phyloP scores from a whole-genome alignment of 2,329 filamentous ascomycete species.

The Aspergillus sp. region DNA sequence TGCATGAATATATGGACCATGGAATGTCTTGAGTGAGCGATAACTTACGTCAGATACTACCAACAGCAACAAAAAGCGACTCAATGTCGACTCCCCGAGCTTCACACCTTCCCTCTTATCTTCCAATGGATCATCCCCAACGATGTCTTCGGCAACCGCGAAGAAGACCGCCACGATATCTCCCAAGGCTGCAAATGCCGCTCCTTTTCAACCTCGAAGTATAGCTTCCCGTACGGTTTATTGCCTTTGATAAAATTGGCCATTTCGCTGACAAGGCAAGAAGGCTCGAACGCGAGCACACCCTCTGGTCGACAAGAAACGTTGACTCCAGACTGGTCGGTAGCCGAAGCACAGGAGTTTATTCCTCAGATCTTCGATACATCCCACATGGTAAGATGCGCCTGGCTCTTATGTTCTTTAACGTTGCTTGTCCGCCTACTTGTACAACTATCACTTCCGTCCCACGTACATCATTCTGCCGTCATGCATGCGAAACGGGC shows the following conservation, averaged over 20 bases:
- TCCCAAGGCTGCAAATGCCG: constrained; percentile 84
- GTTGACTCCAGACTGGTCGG: constrained; percentile 44
- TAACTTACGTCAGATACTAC: constrained; percentile 19
- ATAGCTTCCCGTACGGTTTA: constrained; percentile 38
- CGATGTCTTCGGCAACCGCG: constrained; percentile 18
- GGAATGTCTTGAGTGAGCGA: neutral
- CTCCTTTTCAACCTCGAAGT: constrained; percentile 53
- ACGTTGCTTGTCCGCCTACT: neutral
- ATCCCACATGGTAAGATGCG: constrained; percentile 47
- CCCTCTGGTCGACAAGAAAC: constrained; percentile 41
- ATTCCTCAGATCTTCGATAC: constrained; percentile 57
- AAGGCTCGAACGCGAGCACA: constrained; percentile 44
- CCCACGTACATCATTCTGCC: neutral
- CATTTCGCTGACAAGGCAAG: constrained; percentile 23
- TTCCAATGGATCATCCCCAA: constrained; percentile 36
- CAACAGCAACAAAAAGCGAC: constrained; percentile 59
- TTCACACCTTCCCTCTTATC: constrained; percentile 69
- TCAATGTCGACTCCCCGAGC: constrained; percentile 95
- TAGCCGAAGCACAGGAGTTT: constrained; percentile 48
- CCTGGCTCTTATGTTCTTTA: constrained; percentile 10
- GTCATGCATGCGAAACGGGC: neutral
- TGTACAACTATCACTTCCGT: neutral
- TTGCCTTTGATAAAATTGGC: neutral
- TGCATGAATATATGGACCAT: neutral
- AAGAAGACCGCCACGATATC: constrained; percentile 76